Evolutionary conservation across 768 basidiomycete genomes (phyloP).

Genomic region (Fistulinella prunicolor): DNA sequence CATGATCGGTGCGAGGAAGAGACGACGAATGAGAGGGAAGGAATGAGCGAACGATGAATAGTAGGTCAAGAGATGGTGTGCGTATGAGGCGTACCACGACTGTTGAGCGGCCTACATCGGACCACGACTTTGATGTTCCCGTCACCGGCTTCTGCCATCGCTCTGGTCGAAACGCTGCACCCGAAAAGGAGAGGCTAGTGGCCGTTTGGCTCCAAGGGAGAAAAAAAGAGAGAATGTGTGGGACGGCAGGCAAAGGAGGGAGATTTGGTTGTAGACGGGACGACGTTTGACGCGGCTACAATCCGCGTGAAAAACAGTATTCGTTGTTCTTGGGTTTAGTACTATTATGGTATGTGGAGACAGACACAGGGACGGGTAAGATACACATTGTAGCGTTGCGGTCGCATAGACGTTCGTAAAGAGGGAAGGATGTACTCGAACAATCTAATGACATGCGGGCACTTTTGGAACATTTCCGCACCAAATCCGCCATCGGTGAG

Average conservation of each 20-base stretch:
- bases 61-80: neutral
- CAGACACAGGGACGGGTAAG: neutral
- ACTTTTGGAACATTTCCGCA: too few species aligned
- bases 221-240: conserved; percentile 11
- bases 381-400: neutral
- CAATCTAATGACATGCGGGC: too few species aligned
- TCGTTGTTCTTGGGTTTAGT: conserved; percentile 1
- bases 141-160: conserved; percentile 75
- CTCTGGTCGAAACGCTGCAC: conserved; percentile 19
- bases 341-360: neutral
- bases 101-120: conserved; percentile 95
- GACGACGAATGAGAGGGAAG: neutral
- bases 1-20: conserved; percentile 7
- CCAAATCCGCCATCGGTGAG: neutral
- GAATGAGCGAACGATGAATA: conserved; percentile 1
- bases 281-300: neutral
- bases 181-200: conserved; percentile 9
- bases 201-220: conserved; percentile 6
- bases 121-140: conserved; percentile 92
- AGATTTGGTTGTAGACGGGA: conserved; percentile 4
- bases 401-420: too few species aligned
- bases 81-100: conserved; percentile 64
- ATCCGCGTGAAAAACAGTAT: conserved; percentile 6
- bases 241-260: conserved; percentile 4
- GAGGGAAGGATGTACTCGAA: too few species aligned